Base-by-base conservation (phyloP, 2,329 filamentous ascomycete genomes). In the Aspergillus brasiliensis region DNA sequence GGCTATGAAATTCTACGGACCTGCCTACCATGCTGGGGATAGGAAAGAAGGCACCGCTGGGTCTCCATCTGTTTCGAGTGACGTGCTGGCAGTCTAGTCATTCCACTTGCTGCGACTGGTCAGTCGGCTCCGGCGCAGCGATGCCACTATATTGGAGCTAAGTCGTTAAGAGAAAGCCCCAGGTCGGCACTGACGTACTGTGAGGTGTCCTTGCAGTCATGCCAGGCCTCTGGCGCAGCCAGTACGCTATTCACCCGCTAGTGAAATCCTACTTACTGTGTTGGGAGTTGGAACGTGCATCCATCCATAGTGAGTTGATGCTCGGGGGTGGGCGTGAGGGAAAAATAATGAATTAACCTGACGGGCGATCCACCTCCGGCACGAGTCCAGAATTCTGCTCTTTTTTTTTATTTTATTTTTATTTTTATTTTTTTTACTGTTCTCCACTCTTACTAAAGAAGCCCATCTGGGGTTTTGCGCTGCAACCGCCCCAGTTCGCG, bases 401-500 rank as follows among this genome's bases (percentile, higher is more conserved):
- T 57, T 57, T 48, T 25, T 55, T 51, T 47, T 38, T 44, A 13
- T 19, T 48, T 31, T n/a, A n/a, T 55, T 51, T 47, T 38, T 44
- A 13, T 19, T 48, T 31, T n/a, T n/a, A n/a, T 57, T 48, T 25
- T 55, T 51, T 47, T 38, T 44, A 13, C 17, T 48, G n/a, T 31
- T 55, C 52, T 55, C 52, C 52, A 55, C 52, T 55, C 23, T 28
- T 44, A 17, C 42, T 27, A 49, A 49, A 25, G 13, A 25, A 28
- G 28, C 15, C 59, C 51, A 65, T 71, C 69, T 67, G 69, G 71
- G 70, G 71, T 65, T 70, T 65, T 67, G 69, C 71, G 70, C 72
- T 71, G 68, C 66, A 74, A 72, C 71, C 72, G 72, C 72, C 57
- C 63, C 51, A 67, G 67, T 65, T 72, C 69, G 68, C 72, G 71